Evolutionary conservation across 306 rosid genomes (phyloP), one percentile per base, ranked within the genome.

Genomic region (Senna tora): DNA sequence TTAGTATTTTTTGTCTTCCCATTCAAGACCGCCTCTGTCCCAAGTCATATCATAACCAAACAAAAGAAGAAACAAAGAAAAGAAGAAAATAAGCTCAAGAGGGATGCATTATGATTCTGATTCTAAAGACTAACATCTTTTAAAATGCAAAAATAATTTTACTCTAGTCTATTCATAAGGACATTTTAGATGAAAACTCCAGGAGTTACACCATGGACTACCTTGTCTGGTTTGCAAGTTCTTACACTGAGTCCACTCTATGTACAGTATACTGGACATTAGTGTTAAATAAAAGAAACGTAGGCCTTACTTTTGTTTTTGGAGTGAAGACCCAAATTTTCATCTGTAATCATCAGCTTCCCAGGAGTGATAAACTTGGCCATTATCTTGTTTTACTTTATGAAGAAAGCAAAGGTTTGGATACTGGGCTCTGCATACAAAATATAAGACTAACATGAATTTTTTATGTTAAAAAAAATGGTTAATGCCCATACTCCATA

Each of bases 331-430:
- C 25, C 72, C 63, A 85, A 73, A 79, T 86, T 83, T 66, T 86
- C 88, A 60, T 82, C 75, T 64, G 82, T 78, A 38, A 83, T 85
- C 39, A 75, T 72, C 41, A 83, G 77, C 73, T 52, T 72, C 32
- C 80, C 72, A 7, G 65, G 80, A 66, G 76, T 67, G 20, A 67
- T 73, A 72, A 14, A 62, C 34, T 65, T 75, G 14, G 87, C 79
- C 90, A 86, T 84, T 67, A 57, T 65, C 61, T 72, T 20, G 32
- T 34, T 36, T 22, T 58, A 30, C 72, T 32, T 63, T 7, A 38
- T 33, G 55, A 52, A 43, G 41, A 56, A 49, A 52, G 47, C 30
- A 34, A 10, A 52, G 49, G 43, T 45, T 39, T 45, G 15, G 28
- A 9, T 11, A 72, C 56, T 53, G 21, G 9, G 45, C 20, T 41